Evolutionary conservation across 1,284 basidiomycete genomes (phyloP).

Genomic region (Puccinia hordei): DNA sequence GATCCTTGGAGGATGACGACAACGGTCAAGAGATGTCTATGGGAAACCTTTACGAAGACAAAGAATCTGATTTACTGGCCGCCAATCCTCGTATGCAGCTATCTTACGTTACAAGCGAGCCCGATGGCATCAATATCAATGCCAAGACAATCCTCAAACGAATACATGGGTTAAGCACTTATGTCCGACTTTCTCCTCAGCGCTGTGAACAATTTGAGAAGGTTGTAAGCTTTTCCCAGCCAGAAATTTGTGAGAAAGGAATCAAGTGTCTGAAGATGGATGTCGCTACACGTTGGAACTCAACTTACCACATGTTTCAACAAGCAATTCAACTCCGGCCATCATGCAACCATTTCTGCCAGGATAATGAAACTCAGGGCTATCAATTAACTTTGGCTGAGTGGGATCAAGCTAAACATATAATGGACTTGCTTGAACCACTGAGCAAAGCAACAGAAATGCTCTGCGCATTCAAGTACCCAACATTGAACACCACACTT

Average conservation of each 20-base stretch:
- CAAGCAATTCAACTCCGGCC: not conserved
- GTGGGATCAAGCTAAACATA: too few species aligned
- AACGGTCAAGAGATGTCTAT: not conserved
- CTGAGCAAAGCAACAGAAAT: too few species aligned
- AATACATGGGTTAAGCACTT: not conserved
- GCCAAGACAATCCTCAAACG: not conserved
- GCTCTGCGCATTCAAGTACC: too few species aligned
- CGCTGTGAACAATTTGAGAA: not conserved
- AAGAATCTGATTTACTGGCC: too few species aligned
- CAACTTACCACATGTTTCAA: not conserved
- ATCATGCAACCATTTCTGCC: not conserved
- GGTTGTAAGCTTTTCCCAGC: not conserved
- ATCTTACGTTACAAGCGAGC: not conserved
- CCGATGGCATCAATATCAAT: not conserved
- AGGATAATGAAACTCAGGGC: not conserved
- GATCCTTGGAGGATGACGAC: not conserved
- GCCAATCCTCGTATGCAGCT: not conserved
- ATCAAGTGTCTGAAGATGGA: not conserved
- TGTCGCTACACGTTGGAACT: slow-evolving; percentile 12
- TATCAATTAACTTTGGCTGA: not conserved
- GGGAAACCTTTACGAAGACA: too few species aligned
- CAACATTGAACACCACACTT: too few species aligned
- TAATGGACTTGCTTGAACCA: too few species aligned
- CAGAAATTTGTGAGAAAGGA: not conserved
- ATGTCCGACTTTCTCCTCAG: not conserved